Conservation (phyloP, 2,329 filamentous ascomycete genomes). For the Pseudocercospora fuligena region DNA sequence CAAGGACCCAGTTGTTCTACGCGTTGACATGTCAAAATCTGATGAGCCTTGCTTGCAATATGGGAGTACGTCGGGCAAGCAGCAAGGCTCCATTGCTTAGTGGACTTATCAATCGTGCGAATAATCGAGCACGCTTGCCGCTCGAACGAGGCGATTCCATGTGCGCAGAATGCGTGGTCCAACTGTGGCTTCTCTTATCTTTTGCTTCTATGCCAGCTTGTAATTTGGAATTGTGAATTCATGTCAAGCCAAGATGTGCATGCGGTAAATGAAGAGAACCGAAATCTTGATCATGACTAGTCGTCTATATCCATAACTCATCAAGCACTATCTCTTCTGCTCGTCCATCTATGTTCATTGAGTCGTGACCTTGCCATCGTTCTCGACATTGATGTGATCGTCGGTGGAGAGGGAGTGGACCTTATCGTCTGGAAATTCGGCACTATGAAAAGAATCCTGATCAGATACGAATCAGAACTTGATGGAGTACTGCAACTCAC, state of each 20-base stretch:
- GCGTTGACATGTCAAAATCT: background rate
- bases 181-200: background rate
- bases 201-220: background rate
- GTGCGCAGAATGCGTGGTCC: background rate
- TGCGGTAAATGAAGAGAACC: background rate
- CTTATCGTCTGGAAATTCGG: constrained; percentile 70
- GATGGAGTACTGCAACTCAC: constrained; percentile 59
- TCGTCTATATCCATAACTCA: constrained; percentile 3
- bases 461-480: background rate
- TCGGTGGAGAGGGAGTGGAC: constrained; percentile 69
- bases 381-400: constrained; percentile 79
- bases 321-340: background rate
- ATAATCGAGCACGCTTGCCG: background rate
- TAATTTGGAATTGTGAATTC: background rate
- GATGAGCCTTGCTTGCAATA: background rate
- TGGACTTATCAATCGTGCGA: background rate
- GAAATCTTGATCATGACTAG: constrained; percentile 3
- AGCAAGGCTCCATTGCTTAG: background rate
- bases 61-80: background rate
- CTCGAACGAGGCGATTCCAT: background rate
- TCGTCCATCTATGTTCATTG: constrained; percentile 57
- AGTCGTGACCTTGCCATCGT: constrained; percentile 70
- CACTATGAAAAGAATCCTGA: constrained; percentile 56
- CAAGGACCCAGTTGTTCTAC: background rate
- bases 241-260: background rate